Evolutionary conservation across 2,329 filamentous ascomycete genomes (phyloP), one percentile per base, ranked within the genome.

Genomic region (Penicillium sp.): DNA sequence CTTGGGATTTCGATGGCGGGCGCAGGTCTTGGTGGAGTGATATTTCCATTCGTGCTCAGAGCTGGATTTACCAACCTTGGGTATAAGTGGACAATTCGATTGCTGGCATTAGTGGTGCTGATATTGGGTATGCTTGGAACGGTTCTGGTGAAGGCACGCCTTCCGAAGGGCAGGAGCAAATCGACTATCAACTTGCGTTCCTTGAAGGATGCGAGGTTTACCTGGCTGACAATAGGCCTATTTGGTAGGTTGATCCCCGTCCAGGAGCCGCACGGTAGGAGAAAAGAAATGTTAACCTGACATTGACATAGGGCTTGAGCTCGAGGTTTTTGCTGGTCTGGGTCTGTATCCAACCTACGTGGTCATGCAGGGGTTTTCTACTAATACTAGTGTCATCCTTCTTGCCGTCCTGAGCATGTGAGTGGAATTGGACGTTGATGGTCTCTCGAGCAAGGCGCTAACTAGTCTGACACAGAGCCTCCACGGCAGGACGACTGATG

Each of bases 201-300:
- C 1, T 80, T 81, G 50, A 64, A 68, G 7, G 77, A 78, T 52
- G 63, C 71, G 5, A 67, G 76, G 1, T 80, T 81, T 53, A 73
- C 70, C 0, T 74, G 79, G 60, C 66, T 81, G 26, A 77, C 75
- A 0, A 58, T 73, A n/a, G 74, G 73, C 1, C 72, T 79, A 7
- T 80, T 81, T 53, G 72, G 77, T 60, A 69, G 75, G 68, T 57
- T 5, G 5, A 16, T 8, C 11, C 7, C 2, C 0, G 0, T 9
- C 29, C 0, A n/a, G 0, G 5, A 16, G 20, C 3, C 3, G 5
- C 16, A 18, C 20, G 37, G 7, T 18, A 10, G 29, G 10, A 35
- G 22, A 55, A 34, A 18, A 10, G 20, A 18, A 26, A 31, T 18
- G 18, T 49, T 60, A 32, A 59, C 39, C 13, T 10, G n/a, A 2